Percentiles rank a stretch among this genome's conserved stretches.
phyloP scores from a whole-genome alignment of 192 early-diverging fungal genomes.

The Coemansia erecta region DNA sequence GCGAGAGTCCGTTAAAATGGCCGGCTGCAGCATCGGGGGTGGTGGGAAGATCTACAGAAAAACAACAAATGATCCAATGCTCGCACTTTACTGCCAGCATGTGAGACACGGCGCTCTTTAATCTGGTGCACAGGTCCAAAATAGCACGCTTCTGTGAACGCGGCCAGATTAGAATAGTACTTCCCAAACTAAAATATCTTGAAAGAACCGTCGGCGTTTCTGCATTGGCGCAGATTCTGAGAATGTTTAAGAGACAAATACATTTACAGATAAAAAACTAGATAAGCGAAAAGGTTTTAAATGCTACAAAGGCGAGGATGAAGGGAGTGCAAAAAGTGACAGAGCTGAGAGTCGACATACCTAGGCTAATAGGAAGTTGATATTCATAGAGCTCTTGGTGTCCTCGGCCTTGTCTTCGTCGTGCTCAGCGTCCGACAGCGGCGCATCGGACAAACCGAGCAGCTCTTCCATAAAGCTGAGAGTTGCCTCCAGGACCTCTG shows the following conservation, averaged over 20 bases:
- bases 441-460: constrained; percentile 3
- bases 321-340: neutral
- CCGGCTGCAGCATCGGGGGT: neutral
- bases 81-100: neutral
- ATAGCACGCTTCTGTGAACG: neutral
- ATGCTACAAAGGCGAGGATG: neutral
- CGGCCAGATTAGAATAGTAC: neutral
- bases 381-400: constrained; percentile 22
- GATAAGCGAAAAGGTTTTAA: too few relatives aligned
- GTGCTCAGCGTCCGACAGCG: neutral
- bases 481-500: constrained; percentile 33
- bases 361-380: constrained; percentile 35
- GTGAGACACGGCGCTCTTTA: constrained; percentile 1
- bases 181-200: too few relatives aligned
- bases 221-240: too few relatives aligned
- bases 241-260: too few relatives aligned
- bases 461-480: constrained; percentile 35
- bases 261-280: too few relatives aligned
- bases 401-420: constrained; percentile 6
- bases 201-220: too few relatives aligned
- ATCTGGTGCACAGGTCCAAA: neutral
- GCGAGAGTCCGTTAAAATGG: constrained; percentile 2
- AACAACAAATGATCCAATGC: neutral
- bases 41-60: constrained; percentile 1
- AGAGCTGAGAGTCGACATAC: neutral